A percentile compares a stretch with the other conserved stretches of the same genome.
Conservation (phyloP, 495 filamentous ascomycete genomes). For the Penicillium ucsense region DNA sequence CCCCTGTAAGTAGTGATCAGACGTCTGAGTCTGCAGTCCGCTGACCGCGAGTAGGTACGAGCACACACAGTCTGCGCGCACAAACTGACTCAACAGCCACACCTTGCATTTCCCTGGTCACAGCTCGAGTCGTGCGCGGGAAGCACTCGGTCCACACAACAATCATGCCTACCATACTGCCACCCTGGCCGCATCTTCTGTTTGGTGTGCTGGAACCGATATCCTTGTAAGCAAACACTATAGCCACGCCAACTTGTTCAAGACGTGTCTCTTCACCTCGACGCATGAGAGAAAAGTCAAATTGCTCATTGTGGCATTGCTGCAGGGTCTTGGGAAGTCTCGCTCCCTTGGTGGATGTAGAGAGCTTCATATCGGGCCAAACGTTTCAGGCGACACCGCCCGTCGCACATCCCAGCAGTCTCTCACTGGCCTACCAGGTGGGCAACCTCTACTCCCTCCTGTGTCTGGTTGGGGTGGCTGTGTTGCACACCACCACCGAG, state of each 20-base stretch:
- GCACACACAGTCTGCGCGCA: too few species aligned
- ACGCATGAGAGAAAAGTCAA: background rate
- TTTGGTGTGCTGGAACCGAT: slow-evolving; percentile 56
- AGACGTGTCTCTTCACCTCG: too few species aligned
- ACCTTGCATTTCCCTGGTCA: too few species aligned
- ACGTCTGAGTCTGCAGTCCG: too few species aligned
- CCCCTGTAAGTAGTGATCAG: too few species aligned
- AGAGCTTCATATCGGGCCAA: slow-evolving; percentile 53
- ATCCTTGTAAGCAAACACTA: slow-evolving; percentile 42
- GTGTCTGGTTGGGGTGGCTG: slow-evolving; percentile 48
- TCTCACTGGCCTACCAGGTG: slow-evolving; percentile 49
- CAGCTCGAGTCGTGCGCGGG: too few species aligned
- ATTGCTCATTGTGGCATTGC: slow-evolving; percentile 2
- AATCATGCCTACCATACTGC: slow-evolving; percentile 29
- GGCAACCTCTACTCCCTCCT: slow-evolving; percentile 60
- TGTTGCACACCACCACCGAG: slow-evolving; percentile 55
- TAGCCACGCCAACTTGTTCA: too few species aligned
- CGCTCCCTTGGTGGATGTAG: slow-evolving; percentile 42
- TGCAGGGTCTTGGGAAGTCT: slow-evolving; percentile 46
- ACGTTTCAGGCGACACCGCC: slow-evolving; percentile 29
- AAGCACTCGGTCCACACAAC: background rate
- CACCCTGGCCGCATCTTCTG: slow-evolving; percentile 32
- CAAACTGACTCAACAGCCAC: too few species aligned
- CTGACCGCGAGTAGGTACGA: too few species aligned
- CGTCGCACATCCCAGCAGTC: slow-evolving; percentile 30